These are phyloP conservation scores for Aspergillus felis DNA, from an alignment of 2,329 filamentous ascomycete species.

Conservation along the genomic window DNA sequence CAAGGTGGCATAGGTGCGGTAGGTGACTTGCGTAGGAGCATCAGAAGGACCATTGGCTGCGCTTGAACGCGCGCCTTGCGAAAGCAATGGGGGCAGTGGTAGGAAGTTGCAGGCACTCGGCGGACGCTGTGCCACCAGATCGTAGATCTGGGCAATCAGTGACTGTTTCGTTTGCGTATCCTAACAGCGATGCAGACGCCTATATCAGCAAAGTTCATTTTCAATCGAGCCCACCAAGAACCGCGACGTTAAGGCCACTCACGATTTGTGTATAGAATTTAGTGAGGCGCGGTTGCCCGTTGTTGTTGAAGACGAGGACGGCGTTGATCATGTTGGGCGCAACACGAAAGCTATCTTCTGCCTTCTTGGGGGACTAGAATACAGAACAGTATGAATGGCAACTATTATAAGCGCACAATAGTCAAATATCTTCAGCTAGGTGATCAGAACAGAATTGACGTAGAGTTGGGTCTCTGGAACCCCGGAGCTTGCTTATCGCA, in stretches of 20 bases:
- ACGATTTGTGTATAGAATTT: conserved; percentile 99
- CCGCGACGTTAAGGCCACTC: conserved; percentile 18
- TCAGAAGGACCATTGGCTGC: conserved; percentile 65
- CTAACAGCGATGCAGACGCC: conserved; percentile 47
- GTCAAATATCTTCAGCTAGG: not conserved
- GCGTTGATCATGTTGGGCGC: conserved; percentile 82
- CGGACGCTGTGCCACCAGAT: conserved; percentile 86
- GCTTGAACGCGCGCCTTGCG: conserved; percentile 48
- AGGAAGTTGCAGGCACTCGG: conserved; percentile 96
- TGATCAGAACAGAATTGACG: not conserved
- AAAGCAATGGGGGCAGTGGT: conserved; percentile 65
- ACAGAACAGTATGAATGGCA: not conserved
- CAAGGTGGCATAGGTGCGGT: conserved; percentile 95
- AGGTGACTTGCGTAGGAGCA: conserved; percentile 90
- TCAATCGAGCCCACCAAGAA: not conserved
- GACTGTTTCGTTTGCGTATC: conserved; percentile 97
- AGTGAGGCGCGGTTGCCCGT: conserved; percentile 90
- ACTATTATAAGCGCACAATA: not conserved
- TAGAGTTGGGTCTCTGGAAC: not conserved
- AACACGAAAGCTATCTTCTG: not conserved
- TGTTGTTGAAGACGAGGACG: conserved; percentile 97
- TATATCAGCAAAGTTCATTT: not conserved
- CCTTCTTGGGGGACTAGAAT: not conserved
- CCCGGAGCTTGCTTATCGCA: conserved; percentile 13
- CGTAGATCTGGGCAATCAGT: conserved; percentile 95